These are phyloP conservation scores for Cornus controversa DNA, from an alignment of 148 eudicot species.

Conservation along the genomic window DNA sequence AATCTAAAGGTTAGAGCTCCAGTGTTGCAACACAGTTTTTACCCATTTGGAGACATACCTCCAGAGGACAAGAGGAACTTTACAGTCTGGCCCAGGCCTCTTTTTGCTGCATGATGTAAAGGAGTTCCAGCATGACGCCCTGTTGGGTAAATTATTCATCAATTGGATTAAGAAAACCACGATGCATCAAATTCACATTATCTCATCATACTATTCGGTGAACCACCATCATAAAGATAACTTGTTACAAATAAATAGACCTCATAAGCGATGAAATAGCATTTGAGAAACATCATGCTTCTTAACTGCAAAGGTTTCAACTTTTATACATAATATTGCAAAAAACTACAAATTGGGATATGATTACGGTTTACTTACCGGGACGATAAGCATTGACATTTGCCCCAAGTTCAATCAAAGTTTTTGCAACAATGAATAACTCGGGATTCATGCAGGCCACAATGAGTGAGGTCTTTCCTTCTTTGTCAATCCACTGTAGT, in stretches of 20 bases:
- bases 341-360: too few species aligned
- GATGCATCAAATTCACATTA: neutral
- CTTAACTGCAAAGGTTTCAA: too few species aligned
- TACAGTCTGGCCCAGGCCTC: slow-evolving; percentile 48
- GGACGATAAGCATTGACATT: slow-evolving; percentile 59
- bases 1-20: neutral
- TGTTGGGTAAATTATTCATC: neutral
- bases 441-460: slow-evolving; percentile 50
- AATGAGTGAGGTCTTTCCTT: slow-evolving; percentile 67
- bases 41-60: slow-evolving; percentile 30
- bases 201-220: neutral
- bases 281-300: neutral
- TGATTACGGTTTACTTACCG: slow-evolving; percentile 25
- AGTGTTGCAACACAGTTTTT: neutral
- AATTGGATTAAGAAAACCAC: neutral
- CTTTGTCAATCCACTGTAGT: slow-evolving; percentile 55
- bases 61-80: slow-evolving; percentile 52
- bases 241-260: neutral
- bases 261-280: neutral
- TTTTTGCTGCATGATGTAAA: slow-evolving; percentile 66
- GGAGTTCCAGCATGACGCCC: slow-evolving; percentile 64
- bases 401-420: slow-evolving; percentile 59
- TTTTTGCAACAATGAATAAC: slow-evolving; percentile 42
- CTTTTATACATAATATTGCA: neutral
- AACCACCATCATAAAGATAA: neutral